Base-by-base conservation (phyloP, 805 yeast species). In the Teunomyces panamensis region DNA sequence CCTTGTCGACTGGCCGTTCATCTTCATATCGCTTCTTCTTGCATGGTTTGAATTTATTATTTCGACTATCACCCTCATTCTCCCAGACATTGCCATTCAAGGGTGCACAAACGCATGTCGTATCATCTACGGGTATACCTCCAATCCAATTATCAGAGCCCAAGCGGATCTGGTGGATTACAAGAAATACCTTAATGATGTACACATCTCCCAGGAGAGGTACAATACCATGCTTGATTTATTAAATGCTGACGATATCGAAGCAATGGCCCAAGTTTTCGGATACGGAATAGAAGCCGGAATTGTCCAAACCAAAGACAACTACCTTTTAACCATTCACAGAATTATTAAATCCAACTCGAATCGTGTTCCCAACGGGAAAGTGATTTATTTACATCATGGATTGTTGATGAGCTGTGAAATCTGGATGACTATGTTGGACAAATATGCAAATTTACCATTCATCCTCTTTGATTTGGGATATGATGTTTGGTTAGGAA, bases 401-500 rank as follows among this genome's bases (percentile, higher is more conserved):
- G 98, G 98, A 0, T 71, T 92, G 44, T 73, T 92, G 50, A 91
- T 90, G 94, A 84, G 84, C 63, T 83, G 91, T 39, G 98, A 94
- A 59, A 64, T 73, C 24, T 86, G 96, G 95, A 64, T 69, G 35
- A 73, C 77, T 7, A 73, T 73, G 77, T 55, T 72, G 30, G 68
- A 71, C 14, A 61, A 62, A 29, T 49, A 69, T 33, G 51, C 56
- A 30, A 73, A 73, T 55, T 67, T 94, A 42, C 97, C 98, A 0
- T 85, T 87, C 62, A 69, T 81, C 2, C 73, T 92, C 30, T 84
- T 84, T 50, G 89, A 90, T 49, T 63, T 82, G 42, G 97, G 97
- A 1, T 92, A 81, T 64, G 99, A 92, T 61, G 97, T 92, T 5
- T 92, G 96, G 92, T 71, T 92, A 52, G 98, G 98, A 1, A 89